Percentiles rank a stretch among this genome's conserved stretches.
These are phyloP conservation scores for Lachnellula arida DNA, from an alignment of 2,329 filamentous ascomycete species.

Conservation along the genomic window DNA sequence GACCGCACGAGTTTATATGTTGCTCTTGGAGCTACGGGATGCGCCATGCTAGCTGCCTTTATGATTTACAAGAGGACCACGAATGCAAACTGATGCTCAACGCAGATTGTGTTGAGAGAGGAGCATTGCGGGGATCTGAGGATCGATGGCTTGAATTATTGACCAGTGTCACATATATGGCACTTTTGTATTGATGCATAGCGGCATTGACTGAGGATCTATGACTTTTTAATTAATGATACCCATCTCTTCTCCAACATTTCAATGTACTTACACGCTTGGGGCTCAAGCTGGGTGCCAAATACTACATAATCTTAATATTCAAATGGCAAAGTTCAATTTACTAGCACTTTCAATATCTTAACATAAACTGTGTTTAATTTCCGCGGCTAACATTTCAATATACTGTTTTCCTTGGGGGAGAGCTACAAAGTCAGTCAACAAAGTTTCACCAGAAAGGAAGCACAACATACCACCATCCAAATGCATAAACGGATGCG, in stretches of 20 bases:
- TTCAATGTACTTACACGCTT: background rate
- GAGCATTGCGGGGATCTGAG: conserved; percentile 1
- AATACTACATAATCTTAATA: background rate
- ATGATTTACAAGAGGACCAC: conserved; percentile 55
- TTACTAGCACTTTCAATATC: background rate
- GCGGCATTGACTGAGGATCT: background rate
- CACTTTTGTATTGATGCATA: background rate
- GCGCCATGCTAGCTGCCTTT: conserved; percentile 57
- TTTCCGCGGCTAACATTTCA: background rate
- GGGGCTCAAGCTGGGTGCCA: background rate
- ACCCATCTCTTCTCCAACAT: conserved; percentile 23
- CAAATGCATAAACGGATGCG: conserved; percentile 49
- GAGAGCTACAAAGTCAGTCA: background rate
- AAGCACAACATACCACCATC: conserved; percentile 21
- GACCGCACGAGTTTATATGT: conserved; percentile 85
- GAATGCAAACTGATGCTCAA: conserved; percentile 23
- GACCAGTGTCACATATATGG: background rate
- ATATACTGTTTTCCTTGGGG: background rate
- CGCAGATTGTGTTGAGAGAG: background rate
- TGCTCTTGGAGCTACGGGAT: conserved; percentile 68
- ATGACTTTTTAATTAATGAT: conserved; percentile 24
- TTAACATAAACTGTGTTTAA: background rate
- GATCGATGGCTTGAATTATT: background rate
- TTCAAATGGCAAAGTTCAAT: background rate
- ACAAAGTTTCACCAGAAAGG: background rate